These are phyloP conservation scores for Teratosphaeria pseudoeucalypti DNA, from an alignment of 2,329 filamentous ascomycete species.

Conservation along the genomic window DNA sequence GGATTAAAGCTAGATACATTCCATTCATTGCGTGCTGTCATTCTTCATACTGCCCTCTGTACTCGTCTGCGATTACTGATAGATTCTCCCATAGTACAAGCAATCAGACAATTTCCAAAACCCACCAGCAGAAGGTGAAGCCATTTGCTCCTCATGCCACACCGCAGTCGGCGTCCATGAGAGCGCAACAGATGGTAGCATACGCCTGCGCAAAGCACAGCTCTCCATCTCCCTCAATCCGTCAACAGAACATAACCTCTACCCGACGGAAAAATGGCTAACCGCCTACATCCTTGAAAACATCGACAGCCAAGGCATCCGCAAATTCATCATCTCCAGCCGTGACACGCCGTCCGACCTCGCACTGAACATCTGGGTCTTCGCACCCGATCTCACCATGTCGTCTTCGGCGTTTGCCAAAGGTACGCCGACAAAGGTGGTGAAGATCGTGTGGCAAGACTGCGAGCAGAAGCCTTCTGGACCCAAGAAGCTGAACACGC, in stretches of 20 bases:
- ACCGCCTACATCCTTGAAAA: conserved; percentile 47
- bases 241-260: conserved; percentile 4
- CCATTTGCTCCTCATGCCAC: conserved; percentile 29
- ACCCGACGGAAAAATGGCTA: conserved; percentile 33
- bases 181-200: conserved; percentile 31
- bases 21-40: not conserved
- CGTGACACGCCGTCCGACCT: not conserved
- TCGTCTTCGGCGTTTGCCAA: conserved; percentile 33
- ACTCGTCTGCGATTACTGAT: not conserved
- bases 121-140: not conserved
- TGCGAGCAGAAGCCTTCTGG: not conserved
- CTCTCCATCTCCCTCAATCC: conserved; percentile 15
- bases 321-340: conserved; percentile 43
- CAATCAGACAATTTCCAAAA: not conserved
- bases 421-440: conserved; percentile 36
- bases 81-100: not conserved
- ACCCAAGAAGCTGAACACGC: conserved; percentile 4
- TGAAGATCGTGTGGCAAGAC: conserved; percentile 43
- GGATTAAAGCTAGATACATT: conserved; percentile 26
- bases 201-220: conserved; percentile 21
- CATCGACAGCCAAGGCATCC: conserved; percentile 45
- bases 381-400: conserved; percentile 49
- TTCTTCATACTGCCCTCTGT: not conserved
- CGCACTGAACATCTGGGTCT: conserved; percentile 42
- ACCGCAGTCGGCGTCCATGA: conserved; percentile 32